Base-by-base conservation (phyloP, 2,329 filamentous ascomycete genomes). In the Colletotrichum somersetense region DNA sequence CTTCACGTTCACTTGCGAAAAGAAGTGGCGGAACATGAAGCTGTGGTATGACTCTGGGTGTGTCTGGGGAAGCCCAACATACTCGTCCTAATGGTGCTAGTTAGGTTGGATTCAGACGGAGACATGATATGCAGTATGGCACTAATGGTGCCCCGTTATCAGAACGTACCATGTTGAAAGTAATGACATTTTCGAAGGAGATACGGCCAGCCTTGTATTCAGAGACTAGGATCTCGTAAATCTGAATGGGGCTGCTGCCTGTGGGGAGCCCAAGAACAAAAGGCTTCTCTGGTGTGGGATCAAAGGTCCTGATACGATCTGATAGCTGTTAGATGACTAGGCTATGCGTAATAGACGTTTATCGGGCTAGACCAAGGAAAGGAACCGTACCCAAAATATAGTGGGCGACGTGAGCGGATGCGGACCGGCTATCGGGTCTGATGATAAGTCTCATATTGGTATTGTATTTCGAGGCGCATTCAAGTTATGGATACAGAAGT, bases 1-100 rank as follows among this genome's bases (percentile, higher is more conserved):
- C 66, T 88, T 86, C 73, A 95, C 89, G 79, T 95, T 90, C 75
- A 94, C 89, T 74, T 86, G 92, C 55, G 90, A 91, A 84, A 95
- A 95, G 83, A 95, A 93, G 82, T 94, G 87, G 82, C 90, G 91
- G 86, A 93, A 94, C 92, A 95, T 95, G 84, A 94, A 95, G 77
- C 89, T 91, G 84, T 94, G 92, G 81, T 95, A 95, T 79, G 89
- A 92, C 79, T 94, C 90, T 5, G 92, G 91, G 80, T 95, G 92
- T 76, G 92, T 90, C 74, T 91, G 88, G 26, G 92, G 89, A 62
- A 94, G 87, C 59, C 89, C 91, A 74, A 94, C 91, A 78, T 94
- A 94, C 82, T 94, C 92, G 81, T 94, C 85, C 89, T 80, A 93
- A 93, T 83, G 12, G 20, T 3, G 3, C 6, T 1, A 7, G 11